Evolutionary conservation across 345 rosid genomes (phyloP), one percentile per base, ranked within the genome.

Genomic region (Citrus sp.): DNA sequence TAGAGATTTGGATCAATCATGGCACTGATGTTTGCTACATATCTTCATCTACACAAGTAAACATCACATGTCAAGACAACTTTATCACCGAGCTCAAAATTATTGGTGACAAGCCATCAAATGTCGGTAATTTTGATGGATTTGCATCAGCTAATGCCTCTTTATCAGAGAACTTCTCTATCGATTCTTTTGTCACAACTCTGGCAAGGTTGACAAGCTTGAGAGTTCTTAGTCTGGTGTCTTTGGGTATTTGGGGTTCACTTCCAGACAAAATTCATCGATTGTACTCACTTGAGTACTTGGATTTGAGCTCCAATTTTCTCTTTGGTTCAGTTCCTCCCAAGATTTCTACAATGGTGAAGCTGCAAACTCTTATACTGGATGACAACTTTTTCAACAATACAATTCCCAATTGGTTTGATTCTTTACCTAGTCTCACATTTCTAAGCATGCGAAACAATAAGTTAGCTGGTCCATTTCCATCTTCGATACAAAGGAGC

Each of bases 191-290:
- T 81, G 83, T 90, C 65, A 80, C 89, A 38, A 92, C 94, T 56
- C 87, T 92, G 18, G 74, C 90, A 32, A 87, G 94, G 82, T 82
- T 92, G 13, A 87, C 77, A 58, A 81, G 86, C 62, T 86, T 92
- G 73, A 88, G 85, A 79, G 90, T 86, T 65, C 93, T 92, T 74
- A 84, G 87, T 75, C 81, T 92, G 60, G 74, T 87, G 67, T 89
- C 92, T 77, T 56, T 90, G 66, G 97, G 97, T 49, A 89, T 92
- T 58, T 92, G 97, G 97, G 97, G 97, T 46, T 85, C 90, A 30
- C 88, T 90, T 49, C 93, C 93, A 16, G 92, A 87, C 84, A 92
- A 92, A 72, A 90, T 92, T 67, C 93, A 88, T 78, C 49, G 97
- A 67, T 73, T 92, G 72, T 78, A 80, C 72, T 82, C 89, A n/a